Evolutionary conservation across 2,329 filamentous ascomycete species (phyloP).

Genomic region (Beauveria australis): DNA sequence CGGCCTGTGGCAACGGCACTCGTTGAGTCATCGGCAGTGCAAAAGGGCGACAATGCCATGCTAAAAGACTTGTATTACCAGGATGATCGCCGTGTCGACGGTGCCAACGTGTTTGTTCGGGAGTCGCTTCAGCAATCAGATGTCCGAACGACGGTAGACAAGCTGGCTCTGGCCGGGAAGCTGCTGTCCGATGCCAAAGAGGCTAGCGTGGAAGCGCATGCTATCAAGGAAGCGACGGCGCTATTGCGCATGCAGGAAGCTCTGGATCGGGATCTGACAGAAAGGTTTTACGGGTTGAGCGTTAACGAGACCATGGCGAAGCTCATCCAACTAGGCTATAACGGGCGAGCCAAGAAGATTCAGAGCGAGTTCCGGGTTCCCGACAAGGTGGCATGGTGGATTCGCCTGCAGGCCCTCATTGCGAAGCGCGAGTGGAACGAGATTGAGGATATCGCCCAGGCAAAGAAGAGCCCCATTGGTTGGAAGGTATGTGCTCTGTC

Average conservation of each 20-base stretch:
- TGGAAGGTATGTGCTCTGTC: constrained; percentile 67
- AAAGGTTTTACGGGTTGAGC: constrained; percentile 71
- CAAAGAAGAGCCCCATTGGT: constrained; percentile 82
- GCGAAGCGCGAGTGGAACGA: constrained; percentile 87
- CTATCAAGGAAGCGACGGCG: constrained; percentile 70
- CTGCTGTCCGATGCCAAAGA: constrained; percentile 80
- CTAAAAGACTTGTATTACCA: constrained; percentile 97
- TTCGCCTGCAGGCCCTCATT: constrained; percentile 75
- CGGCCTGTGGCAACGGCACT: constrained; percentile 81
- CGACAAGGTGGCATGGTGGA: constrained; percentile 87
- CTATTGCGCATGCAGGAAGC: constrained; percentile 79
- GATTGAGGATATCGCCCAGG: constrained; percentile 74
- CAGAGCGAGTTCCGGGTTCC: constrained; percentile 88
- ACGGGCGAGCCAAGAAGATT: constrained; percentile 78
- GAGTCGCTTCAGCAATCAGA: constrained; percentile 73
- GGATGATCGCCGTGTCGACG: constrained; percentile 83
- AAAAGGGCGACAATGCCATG: constrained; percentile 64
- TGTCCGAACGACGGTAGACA: constrained; percentile 65
- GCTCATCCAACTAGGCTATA: constrained; percentile 72
- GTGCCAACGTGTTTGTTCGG: constrained; percentile 75
- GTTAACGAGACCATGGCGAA: constrained; percentile 91
- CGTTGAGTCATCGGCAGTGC: constrained; percentile 70
- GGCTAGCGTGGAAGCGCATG: constrained; percentile 60
- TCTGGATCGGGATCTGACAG: constrained; percentile 74
- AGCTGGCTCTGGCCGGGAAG: constrained; percentile 78